Evolutionary conservation across 176 grass and related monocot genomes (phyloP), one percentile per base, ranked within the genome.

Genomic region (Poa annua): DNA sequence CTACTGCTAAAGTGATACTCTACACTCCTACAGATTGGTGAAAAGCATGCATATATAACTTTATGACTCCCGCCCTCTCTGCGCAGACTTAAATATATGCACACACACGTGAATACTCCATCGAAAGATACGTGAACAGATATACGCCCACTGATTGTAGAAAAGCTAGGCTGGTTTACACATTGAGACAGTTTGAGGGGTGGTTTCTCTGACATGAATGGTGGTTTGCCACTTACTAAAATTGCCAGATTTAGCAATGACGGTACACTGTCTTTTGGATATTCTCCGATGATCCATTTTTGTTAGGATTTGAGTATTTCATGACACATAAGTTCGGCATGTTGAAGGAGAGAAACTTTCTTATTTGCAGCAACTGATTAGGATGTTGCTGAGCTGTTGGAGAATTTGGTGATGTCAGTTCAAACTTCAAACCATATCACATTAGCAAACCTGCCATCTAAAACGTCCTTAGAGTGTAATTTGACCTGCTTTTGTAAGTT

Each of bases 291-390:
- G 20, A 24, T 24, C 24, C n/a, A 71, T 71, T 24, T 55, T 45
- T 24, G 20, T 45, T 45, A 44, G 66, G 19, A 24, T 41, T 70
- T 71, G 5, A 45, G 20, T 71, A 45, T 71, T 45, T 71, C 11
- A 24, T 45, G 67, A 25, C 41, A 71, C 67, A 71, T 71, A 21
- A 71, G 39, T 71, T 71, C n/a, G 6, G 45, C 45, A 14, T 71
- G 38, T 71, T 71, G 39, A 25, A 45, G 39, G 39, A 71, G 11
- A 29, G 19, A 42, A 71, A 24, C 69, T 9, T 48, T 26, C 3
- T 48, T 72, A 48, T 48, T 8, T 72, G 41, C 69, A 48, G 16
- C 14, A 72, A 48, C 6, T 72, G 12, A 16, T 44, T 72, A 72
- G 41, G 69, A 16, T 72, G 44, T 49, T 29, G 69, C 44, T 72